These are phyloP conservation scores for Lentinula novae-zelandiae DNA, from an alignment of 1,284 basidiomycete species.

Conservation along the genomic window DNA sequence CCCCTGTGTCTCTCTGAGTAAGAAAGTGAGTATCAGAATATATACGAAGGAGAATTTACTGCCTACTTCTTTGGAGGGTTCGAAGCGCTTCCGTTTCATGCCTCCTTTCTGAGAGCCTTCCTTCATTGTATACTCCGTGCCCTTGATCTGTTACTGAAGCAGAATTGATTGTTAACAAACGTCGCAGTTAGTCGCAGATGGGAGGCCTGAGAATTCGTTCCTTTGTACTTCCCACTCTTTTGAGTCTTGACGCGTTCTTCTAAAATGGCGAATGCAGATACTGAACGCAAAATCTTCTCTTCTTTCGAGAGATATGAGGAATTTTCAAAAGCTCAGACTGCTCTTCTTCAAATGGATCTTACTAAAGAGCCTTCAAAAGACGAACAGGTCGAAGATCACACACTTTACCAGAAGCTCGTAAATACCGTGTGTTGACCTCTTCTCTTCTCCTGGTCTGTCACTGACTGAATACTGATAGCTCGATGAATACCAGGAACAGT, in stretches of 20 bases:
- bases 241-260: constrained; percentile 20
- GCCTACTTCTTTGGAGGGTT: constrained; percentile 29
- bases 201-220: not conserved
- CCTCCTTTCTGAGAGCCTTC: constrained; percentile 20
- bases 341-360: constrained; percentile 50
- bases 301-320: constrained; percentile 63
- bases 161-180: not conserved
- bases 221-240: not conserved
- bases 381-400: constrained; percentile 35
- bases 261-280: constrained; percentile 27
- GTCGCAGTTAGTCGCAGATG: not conserved
- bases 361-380: constrained; percentile 45
- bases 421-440: constrained; percentile 23
- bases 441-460: constrained; percentile 1
- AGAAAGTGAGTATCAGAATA: constrained; percentile 12
- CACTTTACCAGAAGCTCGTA: constrained; percentile 39
- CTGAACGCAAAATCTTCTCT: constrained; percentile 43
- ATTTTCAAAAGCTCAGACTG: constrained; percentile 49
- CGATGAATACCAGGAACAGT: constrained; percentile 88
- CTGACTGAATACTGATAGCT: constrained; percentile 48
- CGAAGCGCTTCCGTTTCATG: constrained; percentile 39
- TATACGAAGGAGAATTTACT: not conserved
- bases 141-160: not conserved
- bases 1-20: constrained; percentile 31
- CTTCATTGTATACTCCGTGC: constrained; percentile 3